Evolutionary conservation across 2,329 filamentous ascomycete genomes (phyloP), one percentile per base, ranked within the genome.

Genomic region (Penicillium concentricum): DNA sequence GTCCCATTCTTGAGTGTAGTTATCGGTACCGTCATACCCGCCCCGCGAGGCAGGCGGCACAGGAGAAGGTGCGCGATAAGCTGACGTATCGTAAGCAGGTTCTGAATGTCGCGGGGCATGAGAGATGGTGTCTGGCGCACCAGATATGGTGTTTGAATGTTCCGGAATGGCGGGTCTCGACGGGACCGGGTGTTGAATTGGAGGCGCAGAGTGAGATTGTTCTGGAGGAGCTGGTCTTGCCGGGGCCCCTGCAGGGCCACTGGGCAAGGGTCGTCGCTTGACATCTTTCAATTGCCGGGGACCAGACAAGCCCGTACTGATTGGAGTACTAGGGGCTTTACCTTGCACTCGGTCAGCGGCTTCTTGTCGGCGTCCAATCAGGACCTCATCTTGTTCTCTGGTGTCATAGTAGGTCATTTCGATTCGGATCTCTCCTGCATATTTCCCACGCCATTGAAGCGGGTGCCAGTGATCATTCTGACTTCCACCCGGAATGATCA

Each of bases 371-470:
- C 84, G 87, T 59, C 84, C 81, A 30, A 73, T 75, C 8, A 76
- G 77, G 1, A 81, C 77, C 75, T 89, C 92, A 58, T 95, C 91
- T 75, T 94, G 94, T 20, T 91, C 89, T 26, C 93, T 84, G 54
- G 84, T 87, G 73, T 99, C 94, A 79, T 97, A 99, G 77, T 89
- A 99, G 41, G 94, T 99, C 76, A 97, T 87, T 76, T 99, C 94
- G 62, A 99, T 88, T 64, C 93, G 85, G 62, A 99, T 87, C 74
- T 97, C 93, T 54, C 94, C 94, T 7, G 94, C 93, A 68, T 97
- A 99, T 80, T 96, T 96, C 61, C 92, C 92, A 70, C 88, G 91
- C 81, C 86, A 97, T 62, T 85, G 89, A 64, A 99, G 80, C 57
- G 81, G 87, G 72, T 97, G 92, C 94, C 94, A 99, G 54, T 91